Evolutionary conservation across 2,329 filamentous ascomycete genomes (phyloP).

Genomic region (Hymenoscyphus fraxineus): DNA sequence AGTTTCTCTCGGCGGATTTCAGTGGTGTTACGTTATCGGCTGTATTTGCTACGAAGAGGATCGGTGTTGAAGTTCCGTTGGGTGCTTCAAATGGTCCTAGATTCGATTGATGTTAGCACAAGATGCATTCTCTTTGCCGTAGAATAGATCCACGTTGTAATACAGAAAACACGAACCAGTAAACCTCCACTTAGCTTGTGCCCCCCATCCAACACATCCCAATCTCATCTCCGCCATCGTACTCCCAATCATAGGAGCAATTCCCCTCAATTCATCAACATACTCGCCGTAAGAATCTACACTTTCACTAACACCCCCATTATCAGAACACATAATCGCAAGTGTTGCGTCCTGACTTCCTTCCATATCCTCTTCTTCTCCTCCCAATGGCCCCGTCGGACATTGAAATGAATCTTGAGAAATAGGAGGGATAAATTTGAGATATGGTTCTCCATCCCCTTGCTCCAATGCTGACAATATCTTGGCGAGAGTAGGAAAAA

Average conservation of each 20-base stretch:
- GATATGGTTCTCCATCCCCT: constrained; percentile 43
- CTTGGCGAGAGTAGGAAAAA: constrained; percentile 31
- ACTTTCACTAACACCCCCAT: constrained; percentile 18
- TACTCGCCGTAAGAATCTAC: constrained; percentile 29
- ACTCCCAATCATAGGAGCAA: constrained; percentile 43
- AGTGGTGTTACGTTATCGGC: constrained; percentile 38
- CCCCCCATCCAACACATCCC: constrained; percentile 34
- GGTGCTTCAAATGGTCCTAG: background rate
- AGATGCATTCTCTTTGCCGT: too few relatives aligned
- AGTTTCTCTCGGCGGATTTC: constrained; percentile 33
- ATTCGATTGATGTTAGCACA: too few relatives aligned
- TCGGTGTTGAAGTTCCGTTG: constrained; percentile 34
- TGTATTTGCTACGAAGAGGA: constrained; percentile 38
- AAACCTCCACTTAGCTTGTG: constrained; percentile 33
- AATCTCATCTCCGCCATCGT: constrained; percentile 40
- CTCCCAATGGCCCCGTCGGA: constrained; percentile 1
- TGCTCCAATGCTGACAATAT: constrained; percentile 29
- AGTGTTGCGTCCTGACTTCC: constrained; percentile 24
- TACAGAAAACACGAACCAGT: constrained; percentile 15
- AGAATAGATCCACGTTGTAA: too few relatives aligned
- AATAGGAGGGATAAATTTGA: constrained; percentile 14
- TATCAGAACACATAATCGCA: constrained; percentile 33
- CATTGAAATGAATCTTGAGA: constrained; percentile 17
- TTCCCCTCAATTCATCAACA: constrained; percentile 22
- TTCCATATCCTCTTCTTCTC: constrained; percentile 18